These are phyloP conservation scores for Talaromyces sp. DNA, from an alignment of 2,329 filamentous ascomycete genomes.

Conservation along the genomic window DNA sequence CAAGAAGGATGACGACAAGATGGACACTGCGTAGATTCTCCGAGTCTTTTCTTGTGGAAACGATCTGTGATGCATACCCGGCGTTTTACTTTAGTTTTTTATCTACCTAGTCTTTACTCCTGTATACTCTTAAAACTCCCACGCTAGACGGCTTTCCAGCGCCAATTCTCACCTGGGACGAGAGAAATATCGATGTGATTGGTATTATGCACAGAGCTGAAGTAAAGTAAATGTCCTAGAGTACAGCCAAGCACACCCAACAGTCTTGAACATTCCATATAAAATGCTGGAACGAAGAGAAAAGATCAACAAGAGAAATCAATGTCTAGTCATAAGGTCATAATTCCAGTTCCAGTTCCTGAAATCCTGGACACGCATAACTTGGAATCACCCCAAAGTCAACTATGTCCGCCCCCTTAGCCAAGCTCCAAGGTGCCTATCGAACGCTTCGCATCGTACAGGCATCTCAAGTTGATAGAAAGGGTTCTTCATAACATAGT, in stretches of 20 bases:
- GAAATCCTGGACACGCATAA: background rate
- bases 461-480: slow-evolving; percentile 99
- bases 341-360: slow-evolving; percentile 14
- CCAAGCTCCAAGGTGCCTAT: slow-evolving; percentile 79
- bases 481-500: slow-evolving; percentile 99
- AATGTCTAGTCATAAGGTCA: slow-evolving; percentile 27
- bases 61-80: slow-evolving; percentile 42
- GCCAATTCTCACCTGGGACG: slow-evolving; percentile 15
- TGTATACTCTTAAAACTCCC: slow-evolving; percentile 23
- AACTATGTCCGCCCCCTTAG: slow-evolving; percentile 63
- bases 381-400: background rate
- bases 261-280: background rate
- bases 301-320: slow-evolving; percentile 15
- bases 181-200: slow-evolving; percentile 23
- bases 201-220: slow-evolving; percentile 22
- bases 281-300: background rate
- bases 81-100: slow-evolving; percentile 29
- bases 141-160: slow-evolving; percentile 8
- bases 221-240: background rate
- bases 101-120: slow-evolving; percentile 18
- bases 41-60: slow-evolving; percentile 23
- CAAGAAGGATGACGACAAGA: slow-evolving; percentile 70
- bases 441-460: slow-evolving; percentile 91
- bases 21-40: slow-evolving; percentile 75
- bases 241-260: slow-evolving; percentile 7